Evolutionary conservation across 306 rosid species (phyloP).

Genomic region (Rosa multiflora): DNA sequence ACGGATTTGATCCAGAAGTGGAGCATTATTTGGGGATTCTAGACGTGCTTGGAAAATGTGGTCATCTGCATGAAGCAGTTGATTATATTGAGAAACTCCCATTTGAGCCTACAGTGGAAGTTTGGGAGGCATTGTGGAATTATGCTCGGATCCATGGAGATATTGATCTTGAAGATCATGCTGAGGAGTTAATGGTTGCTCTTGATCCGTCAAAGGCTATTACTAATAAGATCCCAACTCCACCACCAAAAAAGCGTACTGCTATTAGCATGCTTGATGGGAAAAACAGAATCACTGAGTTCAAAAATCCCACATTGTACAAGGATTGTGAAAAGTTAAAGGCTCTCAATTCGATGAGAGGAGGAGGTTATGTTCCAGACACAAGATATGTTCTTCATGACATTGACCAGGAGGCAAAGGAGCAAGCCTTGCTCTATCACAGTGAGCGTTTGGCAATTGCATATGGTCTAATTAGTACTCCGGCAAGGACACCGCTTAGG

Average conservation of each 20-base stretch:
- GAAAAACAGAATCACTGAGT: conserved; percentile 60
- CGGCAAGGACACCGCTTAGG: conserved; percentile 75
- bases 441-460: conserved; percentile 87
- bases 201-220: conserved; percentile 63
- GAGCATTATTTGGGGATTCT: conserved; percentile 77
- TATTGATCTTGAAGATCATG: conserved; percentile 72
- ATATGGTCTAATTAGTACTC: conserved; percentile 84
- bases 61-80: conserved; percentile 70
- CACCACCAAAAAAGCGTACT: conserved; percentile 62
- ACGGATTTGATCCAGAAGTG: conserved; percentile 50
- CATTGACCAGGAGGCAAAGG: conserved; percentile 95
- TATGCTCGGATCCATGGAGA: conserved; percentile 83
- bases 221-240: conserved; percentile 60
- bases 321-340: conserved; percentile 77
- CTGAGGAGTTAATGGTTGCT: conserved; percentile 62
- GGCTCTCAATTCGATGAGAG: conserved; percentile 64
- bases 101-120: conserved; percentile 49
- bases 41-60: conserved; percentile 77
- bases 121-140: conserved; percentile 62
- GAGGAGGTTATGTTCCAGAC: conserved; percentile 70
- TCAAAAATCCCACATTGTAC: conserved; percentile 70
- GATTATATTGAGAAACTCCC: conserved; percentile 62
- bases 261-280: conserved; percentile 81
- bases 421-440: conserved; percentile 82
- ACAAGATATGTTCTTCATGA: conserved; percentile 87